Base-by-base conservation (phyloP, 1,284 basidiomycete species). In the Apiotrichum domesticum region DNA sequence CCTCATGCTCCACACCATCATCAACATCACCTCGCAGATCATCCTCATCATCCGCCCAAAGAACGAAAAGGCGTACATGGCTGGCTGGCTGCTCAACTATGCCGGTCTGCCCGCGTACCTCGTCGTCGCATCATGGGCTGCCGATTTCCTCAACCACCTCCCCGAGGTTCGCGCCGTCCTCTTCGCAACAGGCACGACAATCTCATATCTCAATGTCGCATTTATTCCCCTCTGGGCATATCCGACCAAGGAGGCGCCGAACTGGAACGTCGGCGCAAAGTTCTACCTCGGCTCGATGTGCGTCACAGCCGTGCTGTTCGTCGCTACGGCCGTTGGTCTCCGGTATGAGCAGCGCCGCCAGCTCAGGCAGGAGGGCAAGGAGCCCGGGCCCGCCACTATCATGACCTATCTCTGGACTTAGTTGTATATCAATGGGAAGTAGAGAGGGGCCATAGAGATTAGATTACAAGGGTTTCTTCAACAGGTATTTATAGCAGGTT, bases 271-370 rank as follows among this genome's bases (percentile, higher is more conserved):
- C 35, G 58, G 58, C 2, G 54, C 58, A 4, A 59, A 59, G 52
- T 56, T 59, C 40, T 59, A 59, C 45, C 58, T 59, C 34, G 58
- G 47, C 39, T 54, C 47, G n/a, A 59, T 59, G 58, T 33, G 9
- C 29, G 34, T 51, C 8, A 51, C 51, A 43, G 46, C 52, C 4
- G 39, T 39, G 9, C 37, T 41, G 21, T 59, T 56, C 45, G 37
- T 59, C 32, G 51, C 48, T 32, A 59, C 55, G 40, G 58, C 58
- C 1, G 50, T 48, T 34, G 58, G 52, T 10, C 55, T 59, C 35
- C 58, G 58, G 34, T 53, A 34, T 35, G 58, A 59, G 44, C 43
- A 59, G 58, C 58, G 58, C 40, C 40, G 41, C 29, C 33, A 35
- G 35, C 55, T 56, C 15, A 51, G 52, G 2, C n/a, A 29, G 1